A percentile compares a stretch with the other conserved stretches of the same genome.
Evolutionary conservation across 2,329 filamentous ascomycete genomes (phyloP).

Genomic region (Bipolaris bicolor): DNA sequence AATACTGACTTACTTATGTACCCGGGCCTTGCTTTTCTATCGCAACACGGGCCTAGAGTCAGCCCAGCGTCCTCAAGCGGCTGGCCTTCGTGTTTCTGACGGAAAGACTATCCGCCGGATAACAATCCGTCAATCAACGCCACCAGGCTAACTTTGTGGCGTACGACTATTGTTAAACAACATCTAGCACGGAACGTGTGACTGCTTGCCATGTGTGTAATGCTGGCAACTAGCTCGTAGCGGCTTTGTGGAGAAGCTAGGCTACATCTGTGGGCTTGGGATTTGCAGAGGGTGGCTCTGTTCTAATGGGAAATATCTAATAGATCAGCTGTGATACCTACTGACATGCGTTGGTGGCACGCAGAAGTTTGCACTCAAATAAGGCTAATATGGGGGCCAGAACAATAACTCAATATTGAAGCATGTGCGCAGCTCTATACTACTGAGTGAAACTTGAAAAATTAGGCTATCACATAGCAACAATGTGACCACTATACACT

Average conservation of each 20-base stretch:
- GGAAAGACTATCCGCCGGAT: not conserved
- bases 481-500: no score
- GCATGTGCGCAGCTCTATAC: no score
- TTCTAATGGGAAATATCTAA: not conserved
- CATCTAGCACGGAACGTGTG: not conserved
- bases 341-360: not conserved
- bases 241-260: not conserved
- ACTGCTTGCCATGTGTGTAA: not conserved
- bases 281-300: not conserved
- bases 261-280: not conserved
- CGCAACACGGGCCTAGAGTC: not conserved
- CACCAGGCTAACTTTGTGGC: not conserved
- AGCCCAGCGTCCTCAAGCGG: not conserved
- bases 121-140: not conserved
- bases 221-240: not conserved
- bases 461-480: no score
- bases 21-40: not conserved
- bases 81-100: not conserved
- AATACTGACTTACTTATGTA: not conserved
- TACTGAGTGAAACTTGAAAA: no score
- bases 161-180: not conserved
- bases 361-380: not conserved
- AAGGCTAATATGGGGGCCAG: not conserved
- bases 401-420: no score
- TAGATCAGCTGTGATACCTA: not conserved